A percentile compares a stretch with the other conserved stretches of the same genome.
phyloP scores from a whole-genome alignment of 169 alveolate genomes.

The Plasmodium chabaudi region DNA sequence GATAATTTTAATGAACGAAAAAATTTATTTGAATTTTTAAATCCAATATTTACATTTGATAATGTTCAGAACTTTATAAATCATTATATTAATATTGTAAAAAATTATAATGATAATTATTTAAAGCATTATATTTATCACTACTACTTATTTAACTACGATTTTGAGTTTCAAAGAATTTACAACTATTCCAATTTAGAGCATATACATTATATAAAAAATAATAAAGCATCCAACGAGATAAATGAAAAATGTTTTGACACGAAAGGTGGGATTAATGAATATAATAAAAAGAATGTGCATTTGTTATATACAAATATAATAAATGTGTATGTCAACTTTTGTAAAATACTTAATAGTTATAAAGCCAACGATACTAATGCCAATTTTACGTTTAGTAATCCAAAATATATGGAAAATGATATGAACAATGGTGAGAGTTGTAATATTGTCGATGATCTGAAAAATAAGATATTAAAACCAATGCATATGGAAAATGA shows the following conservation, averaged over 20 bases:
- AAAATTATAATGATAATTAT: constrained; percentile 49
- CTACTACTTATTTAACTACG: constrained; percentile 58
- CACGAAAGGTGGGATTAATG: not conserved
- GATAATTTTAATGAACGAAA: constrained; percentile 39
- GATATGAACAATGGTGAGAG: not conserved
- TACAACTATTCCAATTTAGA: constrained; percentile 56
- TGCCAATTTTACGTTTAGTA: not conserved
- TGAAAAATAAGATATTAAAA: not conserved
- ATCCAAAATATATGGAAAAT: not conserved
- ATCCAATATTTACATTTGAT: constrained; percentile 42
- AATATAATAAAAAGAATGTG: not conserved
- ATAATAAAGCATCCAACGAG: not conserved
- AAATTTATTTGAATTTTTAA: constrained; percentile 54
- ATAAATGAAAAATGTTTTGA: not conserved
- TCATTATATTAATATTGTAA: constrained; percentile 49
- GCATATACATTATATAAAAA: constrained; percentile 61
- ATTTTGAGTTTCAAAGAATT: constrained; percentile 53
- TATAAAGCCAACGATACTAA: too few relatives aligned
- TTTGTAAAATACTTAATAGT: not conserved
- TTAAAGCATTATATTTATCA: constrained; percentile 67
- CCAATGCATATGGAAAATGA: not conserved
- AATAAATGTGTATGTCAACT: constrained; percentile 45
- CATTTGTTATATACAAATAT: constrained; percentile 59
- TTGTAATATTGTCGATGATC: not conserved
- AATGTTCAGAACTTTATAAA: constrained; percentile 48